Percentiles rank a stretch among this genome's conserved stretches.
phyloP scores from a whole-genome alignment of 2,329 filamentous ascomycete species.

The Talaromyces sp. region DNA sequence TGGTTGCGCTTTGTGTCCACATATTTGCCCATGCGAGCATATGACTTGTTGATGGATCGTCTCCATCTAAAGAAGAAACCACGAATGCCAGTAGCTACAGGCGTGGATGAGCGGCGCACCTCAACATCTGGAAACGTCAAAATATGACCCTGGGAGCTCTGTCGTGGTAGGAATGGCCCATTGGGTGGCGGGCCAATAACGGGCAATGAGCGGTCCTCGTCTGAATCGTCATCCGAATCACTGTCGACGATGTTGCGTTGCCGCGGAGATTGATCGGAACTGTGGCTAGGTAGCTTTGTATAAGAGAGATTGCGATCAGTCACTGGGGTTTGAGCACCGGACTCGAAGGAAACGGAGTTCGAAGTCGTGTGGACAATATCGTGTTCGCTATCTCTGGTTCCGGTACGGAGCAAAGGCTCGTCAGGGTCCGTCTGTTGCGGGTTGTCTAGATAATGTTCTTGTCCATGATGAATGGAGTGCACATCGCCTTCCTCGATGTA shows the following conservation, averaged over 20 bases:
- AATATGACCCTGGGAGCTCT: constrained; percentile 53
- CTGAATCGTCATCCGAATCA: constrained; percentile 22
- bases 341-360: constrained; percentile 23
- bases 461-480: constrained; percentile 40
- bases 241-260: background rate
- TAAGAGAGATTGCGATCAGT: constrained; percentile 33
- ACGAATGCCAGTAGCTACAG: constrained; percentile 27
- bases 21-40: constrained; percentile 22
- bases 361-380: constrained; percentile 16
- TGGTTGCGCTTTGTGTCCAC: constrained; percentile 25
- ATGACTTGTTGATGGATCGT: constrained; percentile 23
- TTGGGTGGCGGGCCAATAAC: constrained; percentile 32
- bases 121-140: constrained; percentile 54
- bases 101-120: constrained; percentile 26
- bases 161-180: constrained; percentile 36
- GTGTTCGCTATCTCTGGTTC: constrained; percentile 29
- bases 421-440: constrained; percentile 37
- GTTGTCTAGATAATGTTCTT: constrained; percentile 40
- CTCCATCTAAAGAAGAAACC: constrained; percentile 30
- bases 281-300: constrained; percentile 28
- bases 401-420: constrained; percentile 35
- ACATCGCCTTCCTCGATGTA: constrained; percentile 44
- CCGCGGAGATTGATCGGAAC: background rate
- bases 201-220: constrained; percentile 24
- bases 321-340: constrained; percentile 42